These are phyloP conservation scores for Herpotrichia juniperi DNA, from an alignment of 2,329 filamentous ascomycete genomes.

Conservation along the genomic window DNA sequence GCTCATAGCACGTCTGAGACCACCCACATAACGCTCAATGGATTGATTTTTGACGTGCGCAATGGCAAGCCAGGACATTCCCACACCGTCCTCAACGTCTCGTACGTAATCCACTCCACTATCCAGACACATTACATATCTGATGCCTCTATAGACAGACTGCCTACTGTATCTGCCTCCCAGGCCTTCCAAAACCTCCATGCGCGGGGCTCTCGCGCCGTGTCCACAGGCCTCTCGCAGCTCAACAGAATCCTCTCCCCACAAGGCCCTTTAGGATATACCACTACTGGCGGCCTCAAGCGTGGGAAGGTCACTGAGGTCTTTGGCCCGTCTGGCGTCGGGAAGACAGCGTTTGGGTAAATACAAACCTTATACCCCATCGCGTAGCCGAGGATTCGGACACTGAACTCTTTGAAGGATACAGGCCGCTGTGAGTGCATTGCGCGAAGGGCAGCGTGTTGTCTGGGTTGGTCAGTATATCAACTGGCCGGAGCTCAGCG, in stretches of 20 bases:
- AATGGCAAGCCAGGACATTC: slow-evolving; percentile 39
- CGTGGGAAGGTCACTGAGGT: slow-evolving; percentile 83
- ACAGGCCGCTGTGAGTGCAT: slow-evolving; percentile 69
- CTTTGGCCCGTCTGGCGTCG: slow-evolving; percentile 84
- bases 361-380: slow-evolving; percentile 36
- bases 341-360: slow-evolving; percentile 84
- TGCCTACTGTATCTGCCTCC: slow-evolving; percentile 78
- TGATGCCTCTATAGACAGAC: slow-evolving; percentile 63
- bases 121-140: slow-evolving; percentile 4
- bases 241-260: slow-evolving; percentile 53
- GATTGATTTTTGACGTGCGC: slow-evolving; percentile 4
- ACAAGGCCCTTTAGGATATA: slow-evolving; percentile 28
- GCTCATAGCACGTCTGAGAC: slow-evolving; percentile 5
- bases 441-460: slow-evolving; percentile 67
- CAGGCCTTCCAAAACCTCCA: slow-evolving; percentile 70
- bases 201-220: slow-evolving; percentile 53
- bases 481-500: slow-evolving; percentile 14
- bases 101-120: slow-evolving; percentile 35
- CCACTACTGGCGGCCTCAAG: slow-evolving; percentile 61
- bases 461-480: slow-evolving; percentile 79
- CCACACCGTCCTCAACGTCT: slow-evolving; percentile 38
- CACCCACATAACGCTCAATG: slow-evolving; percentile 5
- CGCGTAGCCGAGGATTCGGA: slow-evolving; percentile 14
- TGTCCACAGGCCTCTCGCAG: slow-evolving; percentile 55
- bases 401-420: slow-evolving; percentile 60